Evolutionary conservation across 2,329 filamentous ascomycete genomes (phyloP).

Genomic region (Sporothrix pseudoabietina): DNA sequence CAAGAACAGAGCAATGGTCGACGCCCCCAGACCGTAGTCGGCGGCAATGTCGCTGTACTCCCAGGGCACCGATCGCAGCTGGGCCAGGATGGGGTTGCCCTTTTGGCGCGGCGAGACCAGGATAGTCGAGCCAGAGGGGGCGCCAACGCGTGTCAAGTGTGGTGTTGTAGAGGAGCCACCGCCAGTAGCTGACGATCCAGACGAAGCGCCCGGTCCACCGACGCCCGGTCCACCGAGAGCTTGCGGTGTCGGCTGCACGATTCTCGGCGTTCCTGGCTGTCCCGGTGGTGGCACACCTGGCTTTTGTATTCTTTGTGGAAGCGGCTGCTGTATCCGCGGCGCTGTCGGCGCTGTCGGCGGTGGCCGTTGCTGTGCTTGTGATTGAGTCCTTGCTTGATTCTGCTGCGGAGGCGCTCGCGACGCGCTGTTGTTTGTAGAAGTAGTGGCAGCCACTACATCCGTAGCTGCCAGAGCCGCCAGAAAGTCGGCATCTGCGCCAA

Average conservation of each 20-base stretch:
- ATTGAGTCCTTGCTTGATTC: conserved; percentile 23
- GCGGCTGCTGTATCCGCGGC: conserved; percentile 52
- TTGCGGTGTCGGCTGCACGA: conserved; percentile 88
- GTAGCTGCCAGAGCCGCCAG: conserved; percentile 58
- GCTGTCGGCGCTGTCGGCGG: conserved; percentile 48
- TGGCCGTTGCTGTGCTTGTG: conserved; percentile 42
- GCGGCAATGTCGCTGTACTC: conserved; percentile 97
- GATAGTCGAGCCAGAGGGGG: conserved; percentile 69
- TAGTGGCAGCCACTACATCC: conserved; percentile 38
- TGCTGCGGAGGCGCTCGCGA: neutral
- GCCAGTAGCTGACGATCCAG: neutral
- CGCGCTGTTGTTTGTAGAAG: neutral
- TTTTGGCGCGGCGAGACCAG: conserved; percentile 90
- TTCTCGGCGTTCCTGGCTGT: conserved; percentile 46
- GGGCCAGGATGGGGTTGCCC: conserved; percentile 87
- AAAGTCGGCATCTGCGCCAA: conserved; percentile 59
- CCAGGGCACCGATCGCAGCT: conserved; percentile 82
- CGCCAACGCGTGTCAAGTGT: neutral
- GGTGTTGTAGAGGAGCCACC: neutral
- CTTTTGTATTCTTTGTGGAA: conserved; percentile 58
- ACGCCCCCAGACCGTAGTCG: conserved; percentile 85
- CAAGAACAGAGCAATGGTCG: conserved; percentile 88
- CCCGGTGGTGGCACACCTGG: conserved; percentile 36
- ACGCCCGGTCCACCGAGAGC: conserved; percentile 60
- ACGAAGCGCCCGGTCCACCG: conserved; percentile 40